Base-by-base conservation (phyloP, 345 rosid species). In the Citrus cavaleriei region DNA sequence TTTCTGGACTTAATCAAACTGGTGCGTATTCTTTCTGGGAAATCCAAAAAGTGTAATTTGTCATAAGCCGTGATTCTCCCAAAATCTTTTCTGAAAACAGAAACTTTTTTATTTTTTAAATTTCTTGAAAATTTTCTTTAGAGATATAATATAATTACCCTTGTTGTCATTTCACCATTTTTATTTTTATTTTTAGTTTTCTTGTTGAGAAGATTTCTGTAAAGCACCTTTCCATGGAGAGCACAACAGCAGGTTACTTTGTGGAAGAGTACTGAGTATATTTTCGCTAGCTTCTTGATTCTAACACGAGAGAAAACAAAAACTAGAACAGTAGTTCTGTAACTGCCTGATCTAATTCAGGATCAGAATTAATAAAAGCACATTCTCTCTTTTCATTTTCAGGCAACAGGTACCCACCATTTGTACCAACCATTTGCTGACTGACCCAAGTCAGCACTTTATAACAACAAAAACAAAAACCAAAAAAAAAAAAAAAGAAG, bases 321-420 rank as follows among this genome's bases (percentile, higher is more conserved):
- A 84, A 80, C 81, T 76, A 80, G 75, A 81, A 74, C 51, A 70
- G 69, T 22, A 71, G 60, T n/a, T 35, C 80, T 55, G 82, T 75
- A 72, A 74, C 49, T 63, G 64, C 64, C 79, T 69, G 65, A 66
- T 60, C 51, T 66, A 74, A 68, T 62, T 60, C 78, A 64, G 63
- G 51, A 58, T 25, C 59, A 24, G 37, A 7, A 60, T 65, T 66
- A 66, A 66, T 32, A 68, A 77, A 78, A 60, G 74, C 81, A 64
- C 83, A 74, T 77, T 77, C 87, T 65, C 80, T 72, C 80, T 63
- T 82, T 70, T 81, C 80, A 63, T 82, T 81, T 77, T 83, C 84
- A 49, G n/a, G 13, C 25, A 69, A 62, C 81, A 83, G 79, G 40
- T 79, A 42, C 72, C 34, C 81, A 25, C 82, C 85, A 73, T 77